Evolutionary conservation across 139 green algal genomes (phyloP).

Genomic region (Picochlorum sp.): DNA sequence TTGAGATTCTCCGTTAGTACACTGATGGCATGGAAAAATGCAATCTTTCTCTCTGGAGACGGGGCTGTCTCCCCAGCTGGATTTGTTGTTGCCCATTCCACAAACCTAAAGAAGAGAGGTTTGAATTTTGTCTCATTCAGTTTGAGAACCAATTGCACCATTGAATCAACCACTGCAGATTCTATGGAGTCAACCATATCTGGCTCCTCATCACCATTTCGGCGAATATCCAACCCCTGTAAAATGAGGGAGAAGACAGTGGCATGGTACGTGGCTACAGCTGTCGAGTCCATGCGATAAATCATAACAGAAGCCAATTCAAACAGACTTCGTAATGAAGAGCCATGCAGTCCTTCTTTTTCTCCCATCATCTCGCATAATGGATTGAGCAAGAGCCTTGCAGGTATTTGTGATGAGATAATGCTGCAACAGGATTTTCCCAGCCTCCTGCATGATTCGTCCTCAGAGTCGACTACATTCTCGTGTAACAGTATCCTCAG

Average conservation of each 20-base stretch:
- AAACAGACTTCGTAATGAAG: constrained; percentile 23
- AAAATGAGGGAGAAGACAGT: constrained; percentile 66
- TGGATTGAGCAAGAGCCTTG: constrained; percentile 61
- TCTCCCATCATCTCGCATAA: constrained; percentile 40
- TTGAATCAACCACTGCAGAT: constrained; percentile 32
- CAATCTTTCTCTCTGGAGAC: constrained; percentile 22
- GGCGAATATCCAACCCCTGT: constrained; percentile 60
- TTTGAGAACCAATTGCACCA: constrained; percentile 77
- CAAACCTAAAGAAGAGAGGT: constrained; percentile 77
- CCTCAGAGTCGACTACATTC: constrained; percentile 9
- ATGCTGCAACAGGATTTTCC: constrained; percentile 23
- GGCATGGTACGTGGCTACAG: constrained; percentile 41
- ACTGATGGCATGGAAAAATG: constrained; percentile 45
- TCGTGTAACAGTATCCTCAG: constrained; percentile 53
- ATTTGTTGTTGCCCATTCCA: constrained; percentile 64
- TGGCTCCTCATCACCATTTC: not conserved
- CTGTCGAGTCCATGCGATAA: constrained; percentile 41
- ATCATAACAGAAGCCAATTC: constrained; percentile 45
- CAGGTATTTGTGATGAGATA: constrained; percentile 36
- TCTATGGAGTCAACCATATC: constrained; percentile 34
- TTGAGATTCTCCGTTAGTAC: constrained; percentile 59
- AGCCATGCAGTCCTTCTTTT: constrained; percentile 18
- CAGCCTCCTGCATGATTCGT: constrained; percentile 9
- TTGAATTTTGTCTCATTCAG: constrained; percentile 82
- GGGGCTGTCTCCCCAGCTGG: not conserved